Evolutionary conservation across 225 moss, liverwort and hornwort species (phyloP), one percentile per base, ranked within the genome.

Genomic region (Neckera pumila): DNA sequence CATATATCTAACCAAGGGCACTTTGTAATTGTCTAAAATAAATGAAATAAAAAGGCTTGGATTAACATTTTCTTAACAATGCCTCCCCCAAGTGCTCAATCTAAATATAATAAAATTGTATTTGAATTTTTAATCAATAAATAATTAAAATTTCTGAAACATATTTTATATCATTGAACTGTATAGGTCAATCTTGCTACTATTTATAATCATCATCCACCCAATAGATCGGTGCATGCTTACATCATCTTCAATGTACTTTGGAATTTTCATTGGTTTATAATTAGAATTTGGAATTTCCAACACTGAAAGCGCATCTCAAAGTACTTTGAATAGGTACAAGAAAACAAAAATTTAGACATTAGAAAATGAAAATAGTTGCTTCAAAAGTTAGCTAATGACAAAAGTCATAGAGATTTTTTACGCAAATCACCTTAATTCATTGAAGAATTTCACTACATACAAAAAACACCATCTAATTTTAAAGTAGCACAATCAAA

Each of bases 271-370:
- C 3, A n/a, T 2, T 4, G 3, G 0, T 36, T 36, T 36, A 3
- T 19, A 66, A 21, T 22, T n/a, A n/a, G 12, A 67, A 67, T 6
- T n/a, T 20, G 11, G n/a, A n/a, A n/a, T 67, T 12, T 67, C 7
- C 12, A n/a, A 4, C 7, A n/a, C 3, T 22, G 12, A 14, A 70
- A 40, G 14, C 2, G 1, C 2, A 40, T 25, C 1, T 2, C 7
- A 40, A 40, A 14, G 2, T 25, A 4, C 4, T 40, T 70, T 14
- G 25, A 25, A 23, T 70, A 70, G 1, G 3, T 14, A 14, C 8
- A 69, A 7, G 4, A n/a, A 70, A 40, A 13, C 0, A 23, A 7
- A 70, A 40, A 23, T 40, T 70, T 25, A 40, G 3, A 70, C 2
- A 25, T 25, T 8, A 1, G 0, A 25, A 67, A 70, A 70, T 25